Percentiles rank a stretch among this genome's conserved stretches.
Evolutionary conservation across 306 rosid genomes (phyloP).

Genomic region (Carpinus viminea): DNA sequence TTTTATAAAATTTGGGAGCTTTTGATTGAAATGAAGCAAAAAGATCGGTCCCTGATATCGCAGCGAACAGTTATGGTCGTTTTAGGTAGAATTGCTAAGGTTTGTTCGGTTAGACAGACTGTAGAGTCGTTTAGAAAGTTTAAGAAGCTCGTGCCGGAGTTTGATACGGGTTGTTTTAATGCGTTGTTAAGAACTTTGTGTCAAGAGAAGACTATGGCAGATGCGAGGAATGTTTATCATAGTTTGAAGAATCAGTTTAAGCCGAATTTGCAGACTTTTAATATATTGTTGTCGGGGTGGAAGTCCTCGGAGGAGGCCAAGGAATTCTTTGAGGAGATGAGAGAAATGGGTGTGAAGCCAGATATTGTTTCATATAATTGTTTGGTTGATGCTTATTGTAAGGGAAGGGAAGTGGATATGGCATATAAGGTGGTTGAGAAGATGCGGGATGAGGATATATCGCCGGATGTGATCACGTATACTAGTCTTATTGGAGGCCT

Average conservation of each 20-base stretch:
- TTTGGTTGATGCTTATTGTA: slow-evolving; percentile 80
- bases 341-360: slow-evolving; percentile 65
- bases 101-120: slow-evolving; percentile 75
- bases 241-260: slow-evolving; percentile 62
- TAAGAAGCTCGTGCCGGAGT: slow-evolving; percentile 63
- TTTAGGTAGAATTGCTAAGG: slow-evolving; percentile 72
- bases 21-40: slow-evolving; percentile 41
- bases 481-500: slow-evolving; percentile 78
- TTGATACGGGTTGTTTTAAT: slow-evolving; percentile 63
- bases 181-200: slow-evolving; percentile 80
- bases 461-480: slow-evolving; percentile 75
- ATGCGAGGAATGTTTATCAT: slow-evolving; percentile 90
- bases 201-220: slow-evolving; percentile 91
- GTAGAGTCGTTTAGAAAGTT: slow-evolving; percentile 78
- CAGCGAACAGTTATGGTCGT: slow-evolving; percentile 74
- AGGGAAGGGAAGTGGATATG: slow-evolving; percentile 67
- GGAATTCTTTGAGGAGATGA: slow-evolving; percentile 79
- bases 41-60: slow-evolving; percentile 55
- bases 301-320: slow-evolving; percentile 82
- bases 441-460: slow-evolving; percentile 54
- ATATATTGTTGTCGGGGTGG: slow-evolving; percentile 86
- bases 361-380: slow-evolving; percentile 82
- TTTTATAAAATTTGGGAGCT: slow-evolving; percentile 60
- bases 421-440: slow-evolving; percentile 67
- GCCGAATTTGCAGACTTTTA: slow-evolving; percentile 77